A percentile compares a stretch with the other conserved stretches of the same genome.
These are phyloP conservation scores for Protomyces inouyei DNA, from an alignment of 1,139 yeast species.

Conservation along the genomic window DNA sequence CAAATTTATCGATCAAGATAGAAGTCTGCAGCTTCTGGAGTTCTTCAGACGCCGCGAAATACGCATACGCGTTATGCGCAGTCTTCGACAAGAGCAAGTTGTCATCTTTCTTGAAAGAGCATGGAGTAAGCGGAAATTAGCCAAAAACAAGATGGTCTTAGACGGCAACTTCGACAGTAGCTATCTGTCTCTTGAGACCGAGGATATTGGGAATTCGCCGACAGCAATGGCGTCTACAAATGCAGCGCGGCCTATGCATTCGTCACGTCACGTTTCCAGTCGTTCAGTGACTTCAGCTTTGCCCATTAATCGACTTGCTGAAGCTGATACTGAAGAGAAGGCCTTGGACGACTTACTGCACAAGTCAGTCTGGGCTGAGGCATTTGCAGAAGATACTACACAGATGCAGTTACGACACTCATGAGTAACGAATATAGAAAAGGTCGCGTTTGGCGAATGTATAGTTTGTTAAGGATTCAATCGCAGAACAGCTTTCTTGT, in stretches of 20 bases:
- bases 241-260: too few relatives aligned
- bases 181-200: too few relatives aligned
- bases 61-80: neutral
- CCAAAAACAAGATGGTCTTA: too few relatives aligned
- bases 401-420: too few relatives aligned
- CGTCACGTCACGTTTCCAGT: too few relatives aligned
- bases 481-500: neutral
- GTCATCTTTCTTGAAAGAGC: neutral
- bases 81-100: neutral
- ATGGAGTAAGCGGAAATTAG: neutral
- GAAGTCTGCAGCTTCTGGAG: slow-evolving; percentile 13
- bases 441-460: neutral
- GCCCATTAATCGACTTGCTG: too few relatives aligned
- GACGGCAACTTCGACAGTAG: too few relatives aligned
- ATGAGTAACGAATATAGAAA: neutral
- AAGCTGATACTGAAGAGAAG: neutral
- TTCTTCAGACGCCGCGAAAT: slow-evolving; percentile 11
- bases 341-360: neutral
- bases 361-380: neutral
- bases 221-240: too few relatives aligned
- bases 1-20: slow-evolving; percentile 19
- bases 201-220: too few relatives aligned
- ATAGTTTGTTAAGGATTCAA: neutral
- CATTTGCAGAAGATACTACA: neutral
- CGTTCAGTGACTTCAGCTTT: too few relatives aligned